Conservation (phyloP, 345 rosid species). For the Turritis glabra region DNA sequence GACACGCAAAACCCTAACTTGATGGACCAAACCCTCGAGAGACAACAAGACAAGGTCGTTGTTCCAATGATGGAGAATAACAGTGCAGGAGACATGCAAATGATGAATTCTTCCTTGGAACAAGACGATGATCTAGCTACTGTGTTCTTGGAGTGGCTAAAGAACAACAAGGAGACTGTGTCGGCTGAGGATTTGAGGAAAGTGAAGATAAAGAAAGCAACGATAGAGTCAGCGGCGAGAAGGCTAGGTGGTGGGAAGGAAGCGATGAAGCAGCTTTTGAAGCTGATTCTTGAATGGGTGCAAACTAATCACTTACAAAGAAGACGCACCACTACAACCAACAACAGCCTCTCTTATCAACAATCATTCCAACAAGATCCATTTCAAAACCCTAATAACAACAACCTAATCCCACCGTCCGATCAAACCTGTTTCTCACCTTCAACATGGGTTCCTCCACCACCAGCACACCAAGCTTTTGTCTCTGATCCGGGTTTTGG, state of each 20-base stretch:
- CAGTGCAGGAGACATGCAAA: constrained; percentile 37
- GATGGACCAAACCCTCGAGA: constrained; percentile 37
- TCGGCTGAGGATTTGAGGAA: constrained; percentile 89
- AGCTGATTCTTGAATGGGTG: constrained; percentile 97
- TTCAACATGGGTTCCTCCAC: constrained; percentile 49
- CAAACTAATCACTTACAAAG: constrained; percentile 80
- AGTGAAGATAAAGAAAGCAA: constrained; percentile 90
- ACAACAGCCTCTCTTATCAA: constrained; percentile 28
- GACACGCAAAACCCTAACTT: constrained; percentile 35
- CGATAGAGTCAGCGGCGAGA: constrained; percentile 83
- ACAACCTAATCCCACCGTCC: constrained; percentile 38
- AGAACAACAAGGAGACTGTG: constrained; percentile 74
- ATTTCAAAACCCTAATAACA: constrained; percentile 44
- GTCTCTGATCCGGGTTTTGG: constrained; percentile 47
- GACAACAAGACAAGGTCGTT: constrained; percentile 20
- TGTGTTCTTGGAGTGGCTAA: constrained; percentile 92
- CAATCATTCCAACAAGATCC: constrained; percentile 46
- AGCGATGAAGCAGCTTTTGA: constrained; percentile 89
- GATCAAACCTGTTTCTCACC: constrained; percentile 52
- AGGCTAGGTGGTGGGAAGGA: constrained; percentile 91
- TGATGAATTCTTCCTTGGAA: constrained; percentile 31
- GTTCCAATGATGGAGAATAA: constrained; percentile 34
- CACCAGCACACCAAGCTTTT: constrained; percentile 35
- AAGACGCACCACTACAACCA: constrained; percentile 38
- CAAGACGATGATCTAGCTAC: constrained; percentile 70